Evolutionary conservation across 306 rosid genomes (phyloP).

Genomic region (Glycyrrhiza uralensis): DNA sequence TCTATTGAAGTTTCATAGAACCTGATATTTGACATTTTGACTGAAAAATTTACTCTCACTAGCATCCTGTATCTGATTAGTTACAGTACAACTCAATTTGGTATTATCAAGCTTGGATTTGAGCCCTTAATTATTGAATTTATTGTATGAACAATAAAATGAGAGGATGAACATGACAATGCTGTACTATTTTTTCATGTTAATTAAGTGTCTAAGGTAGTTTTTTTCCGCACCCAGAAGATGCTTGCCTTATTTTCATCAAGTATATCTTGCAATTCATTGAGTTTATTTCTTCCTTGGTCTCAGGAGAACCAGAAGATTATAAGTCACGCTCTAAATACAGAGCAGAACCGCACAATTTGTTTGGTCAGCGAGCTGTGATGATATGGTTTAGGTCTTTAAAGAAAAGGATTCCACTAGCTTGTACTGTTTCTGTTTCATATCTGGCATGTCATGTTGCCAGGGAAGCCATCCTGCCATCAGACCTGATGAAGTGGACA

Average conservation of each 20-base stretch:
- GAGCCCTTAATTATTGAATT: background rate
- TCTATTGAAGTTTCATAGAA: background rate
- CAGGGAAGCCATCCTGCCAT: conserved; percentile 72
- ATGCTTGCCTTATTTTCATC: conserved; percentile 10
- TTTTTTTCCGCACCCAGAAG: background rate
- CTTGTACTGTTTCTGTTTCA: conserved; percentile 58
- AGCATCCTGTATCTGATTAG: conserved; percentile 13
- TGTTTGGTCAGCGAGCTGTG: conserved; percentile 57
- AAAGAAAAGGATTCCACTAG: conserved; percentile 61
- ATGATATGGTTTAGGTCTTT: conserved; percentile 64
- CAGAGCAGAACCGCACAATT: conserved; percentile 53
- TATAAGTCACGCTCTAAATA: conserved; percentile 27
- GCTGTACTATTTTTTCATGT: background rate
- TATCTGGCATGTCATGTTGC: conserved; percentile 82
- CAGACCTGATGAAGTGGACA: conserved; percentile 76
- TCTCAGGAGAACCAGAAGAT: conserved; percentile 53
- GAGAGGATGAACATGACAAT: background rate
- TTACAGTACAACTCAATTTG: background rate
- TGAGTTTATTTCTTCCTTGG: conserved; percentile 32
- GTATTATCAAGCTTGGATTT: conserved; percentile 1
- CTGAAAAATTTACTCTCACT: background rate
- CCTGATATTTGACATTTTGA: background rate
- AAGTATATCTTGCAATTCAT: conserved; percentile 16
- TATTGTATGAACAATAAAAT: background rate
- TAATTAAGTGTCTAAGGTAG: background rate